These are phyloP conservation scores for Agaricus subrufescens DNA, from an alignment of 768 basidiomycete genomes.

Conservation along the genomic window DNA sequence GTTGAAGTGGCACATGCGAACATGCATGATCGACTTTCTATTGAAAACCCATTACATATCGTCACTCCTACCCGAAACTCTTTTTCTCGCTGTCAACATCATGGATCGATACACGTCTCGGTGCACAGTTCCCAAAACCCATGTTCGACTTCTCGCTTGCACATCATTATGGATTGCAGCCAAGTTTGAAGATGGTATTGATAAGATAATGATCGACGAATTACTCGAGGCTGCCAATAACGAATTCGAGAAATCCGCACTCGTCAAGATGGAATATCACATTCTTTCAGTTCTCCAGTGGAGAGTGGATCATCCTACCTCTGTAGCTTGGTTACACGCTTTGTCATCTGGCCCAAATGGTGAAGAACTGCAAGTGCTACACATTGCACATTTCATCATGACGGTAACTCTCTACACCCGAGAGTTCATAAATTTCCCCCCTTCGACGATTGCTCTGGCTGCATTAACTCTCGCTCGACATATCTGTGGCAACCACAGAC, in stretches of 20 bases:
- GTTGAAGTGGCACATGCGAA: conserved; percentile 98
- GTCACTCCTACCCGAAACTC: conserved; percentile 92
- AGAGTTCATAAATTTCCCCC: conserved; percentile 81
- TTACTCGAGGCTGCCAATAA: conserved; percentile 91
- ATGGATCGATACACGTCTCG: conserved; percentile 98
- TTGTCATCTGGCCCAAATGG: conserved; percentile 67
- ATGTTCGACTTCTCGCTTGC: conserved; percentile 97
- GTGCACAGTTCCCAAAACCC: conserved; percentile 95
- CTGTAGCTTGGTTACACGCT: conserved; percentile 91
- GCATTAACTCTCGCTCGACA: conserved; percentile 83
- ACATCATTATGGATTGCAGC: conserved; percentile 98
- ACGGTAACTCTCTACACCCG: conserved; percentile 95
- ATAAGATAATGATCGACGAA: conserved; percentile 90
- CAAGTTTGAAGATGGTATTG: conserved; percentile 98
- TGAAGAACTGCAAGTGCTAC: conserved; percentile 87
- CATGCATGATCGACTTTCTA: conserved; percentile 95
- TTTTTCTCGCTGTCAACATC: conserved; percentile 97
- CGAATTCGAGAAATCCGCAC: conserved; percentile 93
- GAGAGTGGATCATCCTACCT: conserved; percentile 93
- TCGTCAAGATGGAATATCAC: conserved; percentile 98
- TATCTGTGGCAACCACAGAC: conserved; percentile 74
- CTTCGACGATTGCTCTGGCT: conserved; percentile 83
- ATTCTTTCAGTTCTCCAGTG: conserved; percentile 95
- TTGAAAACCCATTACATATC: conserved; percentile 97
- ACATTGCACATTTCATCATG: conserved; percentile 96